These are phyloP conservation scores for Oryza rufipogon DNA, from an alignment of 176 grass and related monocot species.

Conservation along the genomic window DNA sequence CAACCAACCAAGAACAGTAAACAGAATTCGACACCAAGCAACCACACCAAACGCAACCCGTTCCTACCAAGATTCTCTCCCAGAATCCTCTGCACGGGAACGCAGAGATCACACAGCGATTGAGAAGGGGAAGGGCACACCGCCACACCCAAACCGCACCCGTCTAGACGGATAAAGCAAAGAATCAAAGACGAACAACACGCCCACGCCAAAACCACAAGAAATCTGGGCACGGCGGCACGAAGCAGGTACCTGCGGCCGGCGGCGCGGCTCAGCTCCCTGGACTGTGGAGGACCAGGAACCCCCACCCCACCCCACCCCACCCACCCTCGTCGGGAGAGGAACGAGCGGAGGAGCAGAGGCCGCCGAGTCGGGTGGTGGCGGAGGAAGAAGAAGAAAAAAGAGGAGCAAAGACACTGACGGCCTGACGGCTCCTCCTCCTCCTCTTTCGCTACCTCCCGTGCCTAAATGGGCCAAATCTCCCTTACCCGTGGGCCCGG, in stretches of 20 bases:
- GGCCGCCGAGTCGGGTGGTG: conserved; percentile 22
- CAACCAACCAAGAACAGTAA: neutral
- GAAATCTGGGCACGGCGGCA: neutral
- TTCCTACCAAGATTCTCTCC: neutral
- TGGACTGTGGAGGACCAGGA: neutral
- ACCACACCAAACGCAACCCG: neutral
- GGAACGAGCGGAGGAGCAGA: conserved; percentile 25
- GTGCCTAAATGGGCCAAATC: too few relatives aligned
- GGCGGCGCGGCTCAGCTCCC: conserved; percentile 4
- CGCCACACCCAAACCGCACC: neutral
- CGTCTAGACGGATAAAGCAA: neutral
- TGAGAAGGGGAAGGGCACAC: neutral
- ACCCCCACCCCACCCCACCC: too few relatives aligned
- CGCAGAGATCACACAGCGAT: neutral
- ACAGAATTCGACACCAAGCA: neutral
- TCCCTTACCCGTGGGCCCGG: too few relatives aligned
- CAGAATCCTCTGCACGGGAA: neutral
- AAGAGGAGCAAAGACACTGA: conserved; percentile 41
- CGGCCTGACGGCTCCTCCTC: conserved; percentile 20
- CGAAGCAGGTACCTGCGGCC: conserved; percentile 1
- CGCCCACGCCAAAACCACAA: neutral
- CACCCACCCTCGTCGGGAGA: conserved; percentile 9
- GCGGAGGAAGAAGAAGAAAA: conserved; percentile 19
- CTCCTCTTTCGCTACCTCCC: too few relatives aligned
- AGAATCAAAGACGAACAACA: neutral